phyloP scores from a whole-genome alignment of 2,329 filamentous ascomycete genomes.

The Epichloe coenophiala region DNA sequence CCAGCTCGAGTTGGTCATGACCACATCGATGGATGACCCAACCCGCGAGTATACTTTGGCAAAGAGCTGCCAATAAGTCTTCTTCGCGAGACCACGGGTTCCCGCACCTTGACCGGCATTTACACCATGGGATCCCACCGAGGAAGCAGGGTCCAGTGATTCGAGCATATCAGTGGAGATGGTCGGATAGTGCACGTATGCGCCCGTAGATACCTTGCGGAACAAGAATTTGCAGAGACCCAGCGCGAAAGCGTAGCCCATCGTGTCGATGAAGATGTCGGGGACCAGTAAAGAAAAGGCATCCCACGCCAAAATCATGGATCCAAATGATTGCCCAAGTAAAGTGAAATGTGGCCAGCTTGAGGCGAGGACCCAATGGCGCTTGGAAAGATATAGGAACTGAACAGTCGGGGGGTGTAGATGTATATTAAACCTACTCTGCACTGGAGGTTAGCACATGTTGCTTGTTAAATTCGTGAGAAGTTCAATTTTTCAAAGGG shows the following conservation, averaged over 20 bases:
- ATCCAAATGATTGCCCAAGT: constrained; percentile 85
- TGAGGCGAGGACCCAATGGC: constrained; percentile 71
- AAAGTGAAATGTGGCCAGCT: constrained; percentile 90
- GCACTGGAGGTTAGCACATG: background rate
- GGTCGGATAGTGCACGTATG: constrained; percentile 96
- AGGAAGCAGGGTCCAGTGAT: constrained; percentile 53
- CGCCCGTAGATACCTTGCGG: constrained; percentile 64
- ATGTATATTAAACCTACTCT: constrained; percentile 84
- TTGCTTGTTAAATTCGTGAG: too few species aligned
- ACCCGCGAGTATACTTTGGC: constrained; percentile 71
- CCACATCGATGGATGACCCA: constrained; percentile 73
- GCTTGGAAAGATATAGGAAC: constrained; percentile 82
- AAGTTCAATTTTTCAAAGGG: background rate
- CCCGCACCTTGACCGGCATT: constrained; percentile 76
- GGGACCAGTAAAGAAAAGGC: constrained; percentile 85
- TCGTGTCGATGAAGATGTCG: constrained; percentile 91
- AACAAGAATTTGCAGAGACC: constrained; percentile 76
- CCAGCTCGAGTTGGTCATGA: constrained; percentile 97
- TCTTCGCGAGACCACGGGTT: constrained; percentile 56
- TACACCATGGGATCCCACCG: constrained; percentile 52
- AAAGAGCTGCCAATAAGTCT: constrained; percentile 75
- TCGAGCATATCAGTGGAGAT: constrained; percentile 96
- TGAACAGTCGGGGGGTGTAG: constrained; percentile 70
- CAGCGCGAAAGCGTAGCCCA: constrained; percentile 91
- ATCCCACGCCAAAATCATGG: constrained; percentile 76